phyloP scores from a whole-genome alignment of 768 basidiomycete species.

The Lentinula boryana region DNA sequence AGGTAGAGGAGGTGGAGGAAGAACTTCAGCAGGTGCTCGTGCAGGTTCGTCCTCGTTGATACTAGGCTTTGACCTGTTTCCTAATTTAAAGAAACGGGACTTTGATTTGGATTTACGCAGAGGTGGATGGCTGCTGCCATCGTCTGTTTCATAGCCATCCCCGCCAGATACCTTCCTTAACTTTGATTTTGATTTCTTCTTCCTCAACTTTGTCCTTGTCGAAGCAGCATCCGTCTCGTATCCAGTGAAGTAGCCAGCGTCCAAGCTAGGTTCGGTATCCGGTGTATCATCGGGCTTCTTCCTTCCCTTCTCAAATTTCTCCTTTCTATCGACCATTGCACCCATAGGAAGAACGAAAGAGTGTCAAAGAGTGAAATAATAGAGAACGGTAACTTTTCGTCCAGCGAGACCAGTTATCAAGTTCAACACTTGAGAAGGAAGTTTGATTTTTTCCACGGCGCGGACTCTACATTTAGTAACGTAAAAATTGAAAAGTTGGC shows the following conservation, averaged over 20 bases:
- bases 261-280: conserved; percentile 14
- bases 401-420: conserved; percentile 3
- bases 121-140: conserved; percentile 10
- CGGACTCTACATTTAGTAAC: background rate
- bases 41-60: conserved; percentile 20
- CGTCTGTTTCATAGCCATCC: conserved; percentile 21
- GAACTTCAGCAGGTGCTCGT: conserved; percentile 3
- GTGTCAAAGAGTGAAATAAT: background rate
- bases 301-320: conserved; percentile 3
- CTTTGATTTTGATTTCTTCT: conserved; percentile 13
- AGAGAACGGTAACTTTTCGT: conserved; percentile 1
- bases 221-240: conserved; percentile 24
- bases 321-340: conserved; percentile 1
- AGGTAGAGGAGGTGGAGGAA: conserved; percentile 2
- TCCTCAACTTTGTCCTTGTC: conserved; percentile 5
- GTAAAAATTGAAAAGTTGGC: background rate
- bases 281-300: conserved; percentile 19
- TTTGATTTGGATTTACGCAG: conserved; percentile 23
- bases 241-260: conserved; percentile 15
- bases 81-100: conserved; percentile 36
- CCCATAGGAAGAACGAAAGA: background rate
- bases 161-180: conserved; percentile 16
- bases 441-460: background rate
- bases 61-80: conserved; percentile 32
- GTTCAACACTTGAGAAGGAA: background rate